Percentiles rank a stretch among this genome's conserved stretches.
phyloP scores from a whole-genome alignment of 148 eudicot genomes.

The Agrostemma githago region DNA sequence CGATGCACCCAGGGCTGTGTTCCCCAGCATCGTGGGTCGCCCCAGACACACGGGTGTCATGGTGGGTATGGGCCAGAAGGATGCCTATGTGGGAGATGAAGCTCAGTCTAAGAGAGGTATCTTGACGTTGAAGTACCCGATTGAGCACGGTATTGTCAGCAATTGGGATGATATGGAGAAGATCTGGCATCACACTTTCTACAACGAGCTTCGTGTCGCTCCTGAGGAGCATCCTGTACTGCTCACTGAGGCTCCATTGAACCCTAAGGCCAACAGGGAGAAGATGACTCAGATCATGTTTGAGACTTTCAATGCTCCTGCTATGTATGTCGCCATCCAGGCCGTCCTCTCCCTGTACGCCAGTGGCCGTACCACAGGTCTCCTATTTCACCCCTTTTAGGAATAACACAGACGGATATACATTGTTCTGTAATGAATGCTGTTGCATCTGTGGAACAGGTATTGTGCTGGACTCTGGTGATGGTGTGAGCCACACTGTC shows the following conservation, averaged over 20 bases:
- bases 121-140: slow-evolving; percentile 37
- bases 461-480: slow-evolving; percentile 37
- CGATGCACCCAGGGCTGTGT: slow-evolving; percentile 33
- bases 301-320: slow-evolving; percentile 58
- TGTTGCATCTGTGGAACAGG: slow-evolving; percentile 16
- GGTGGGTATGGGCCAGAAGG: slow-evolving; percentile 39
- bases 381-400: no score
- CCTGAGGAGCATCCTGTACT: slow-evolving; percentile 49
- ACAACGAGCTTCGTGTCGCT: slow-evolving; percentile 47
- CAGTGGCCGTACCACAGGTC: slow-evolving; percentile 58
- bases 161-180: slow-evolving; percentile 47
- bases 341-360: slow-evolving; percentile 60
- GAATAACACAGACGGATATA: no score
- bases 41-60: slow-evolving; percentile 38
- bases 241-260: slow-evolving; percentile 40
- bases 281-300: slow-evolving; percentile 62
- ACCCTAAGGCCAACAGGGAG: slow-evolving; percentile 38
- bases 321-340: slow-evolving; percentile 58
- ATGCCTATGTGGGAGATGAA: slow-evolving; percentile 36
- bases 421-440: no score
- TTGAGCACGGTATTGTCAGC: slow-evolving; percentile 41
- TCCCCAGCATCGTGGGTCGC: slow-evolving; percentile 38
- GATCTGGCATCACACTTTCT: slow-evolving; percentile 51
- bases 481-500: slow-evolving; percentile 34
- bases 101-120: slow-evolving; percentile 35